These are phyloP conservation scores for Coprinellus aureogranulatus DNA, from an alignment of 768 basidiomycete species.

Conservation along the genomic window DNA sequence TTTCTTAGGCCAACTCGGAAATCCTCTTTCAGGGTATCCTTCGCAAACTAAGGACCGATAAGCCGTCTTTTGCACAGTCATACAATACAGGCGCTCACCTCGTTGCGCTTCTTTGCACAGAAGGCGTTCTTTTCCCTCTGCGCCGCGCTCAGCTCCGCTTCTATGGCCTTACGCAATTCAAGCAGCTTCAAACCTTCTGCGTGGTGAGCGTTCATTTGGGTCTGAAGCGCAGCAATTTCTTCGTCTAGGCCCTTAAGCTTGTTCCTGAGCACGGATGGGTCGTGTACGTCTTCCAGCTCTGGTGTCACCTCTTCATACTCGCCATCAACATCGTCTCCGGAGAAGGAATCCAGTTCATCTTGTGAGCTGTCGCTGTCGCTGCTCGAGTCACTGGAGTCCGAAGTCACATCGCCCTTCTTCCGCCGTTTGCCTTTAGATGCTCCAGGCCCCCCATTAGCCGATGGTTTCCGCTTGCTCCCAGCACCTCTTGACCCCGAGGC, in stretches of 20 bases:
- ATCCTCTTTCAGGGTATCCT: constrained; percentile 54
- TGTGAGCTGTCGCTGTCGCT: neutral
- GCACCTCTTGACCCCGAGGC: no score
- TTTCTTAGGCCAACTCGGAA: constrained; percentile 58
- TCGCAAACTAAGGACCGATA: constrained; percentile 41
- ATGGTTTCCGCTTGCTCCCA: no score
- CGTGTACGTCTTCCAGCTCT: neutral
- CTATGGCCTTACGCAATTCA: constrained; percentile 30
- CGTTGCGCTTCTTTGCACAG: constrained; percentile 37
- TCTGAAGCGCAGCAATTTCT: neutral
- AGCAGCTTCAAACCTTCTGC: neutral
- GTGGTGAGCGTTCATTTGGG: neutral
- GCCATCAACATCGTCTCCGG: neutral
- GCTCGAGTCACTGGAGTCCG: neutral
- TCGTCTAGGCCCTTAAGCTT: neutral
- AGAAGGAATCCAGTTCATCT: neutral
- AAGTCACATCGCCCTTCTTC: neutral
- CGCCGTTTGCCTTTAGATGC: neutral
- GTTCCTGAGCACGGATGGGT: neutral
- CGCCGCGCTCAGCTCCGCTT: constrained; percentile 41
- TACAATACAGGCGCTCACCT: neutral
- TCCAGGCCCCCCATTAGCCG: neutral
- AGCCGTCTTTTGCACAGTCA: neutral
- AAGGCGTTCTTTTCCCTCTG: constrained; percentile 62
- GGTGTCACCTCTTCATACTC: neutral